Percentiles rank a stretch among this genome's conserved stretches.
Conservation (phyloP, 2,329 filamentous ascomycete species). For the Shiraia bambusicola region DNA sequence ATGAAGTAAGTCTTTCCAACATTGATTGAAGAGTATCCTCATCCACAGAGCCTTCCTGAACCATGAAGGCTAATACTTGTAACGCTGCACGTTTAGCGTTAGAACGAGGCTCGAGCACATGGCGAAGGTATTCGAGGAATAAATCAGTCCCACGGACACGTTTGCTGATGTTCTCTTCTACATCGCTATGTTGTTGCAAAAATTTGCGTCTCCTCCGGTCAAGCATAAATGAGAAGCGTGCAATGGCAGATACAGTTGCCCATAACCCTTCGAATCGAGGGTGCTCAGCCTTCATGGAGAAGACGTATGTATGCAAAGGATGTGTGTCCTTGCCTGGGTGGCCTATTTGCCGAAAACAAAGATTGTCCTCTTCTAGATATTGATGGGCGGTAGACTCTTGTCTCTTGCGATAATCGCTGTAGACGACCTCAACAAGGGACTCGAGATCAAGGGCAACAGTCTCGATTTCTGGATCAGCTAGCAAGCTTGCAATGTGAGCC, state of each 20-base stretch:
- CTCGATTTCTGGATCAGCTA: slow-evolving; percentile 27
- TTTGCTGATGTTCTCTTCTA: slow-evolving; percentile 35
- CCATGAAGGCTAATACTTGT: slow-evolving; percentile 56
- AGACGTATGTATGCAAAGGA: slow-evolving; percentile 31
- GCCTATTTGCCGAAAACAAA: slow-evolving; percentile 54
- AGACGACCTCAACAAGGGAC: slow-evolving; percentile 70
- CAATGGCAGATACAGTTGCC: slow-evolving; percentile 44
- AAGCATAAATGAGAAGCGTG: slow-evolving; percentile 41
- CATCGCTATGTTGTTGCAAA: slow-evolving; percentile 19
- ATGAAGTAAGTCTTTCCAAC: slow-evolving; percentile 59
- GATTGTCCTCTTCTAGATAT: slow-evolving; percentile 71
- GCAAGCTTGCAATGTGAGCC: slow-evolving; percentile 42
- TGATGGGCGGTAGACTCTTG: slow-evolving; percentile 53
- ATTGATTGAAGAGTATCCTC: slow-evolving; percentile 57
- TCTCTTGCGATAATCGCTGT: slow-evolving; percentile 73
- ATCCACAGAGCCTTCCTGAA: slow-evolving; percentile 42
- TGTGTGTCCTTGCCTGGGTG: slow-evolving; percentile 31
- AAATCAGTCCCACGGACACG: slow-evolving; percentile 41
- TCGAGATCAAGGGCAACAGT: slow-evolving; percentile 52
- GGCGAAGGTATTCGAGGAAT: slow-evolving; percentile 46
- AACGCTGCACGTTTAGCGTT: slow-evolving; percentile 52
- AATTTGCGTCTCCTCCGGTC: slow-evolving; percentile 27
- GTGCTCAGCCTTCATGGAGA: slow-evolving; percentile 38
- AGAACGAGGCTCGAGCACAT: slow-evolving; percentile 35
- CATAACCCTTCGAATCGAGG: slow-evolving; percentile 37